Percentiles rank a stretch among this genome's conserved stretches.
phyloP scores from a whole-genome alignment of 169 alveolate genomes.

The Pseudocohnilembus persalinus region DNA sequence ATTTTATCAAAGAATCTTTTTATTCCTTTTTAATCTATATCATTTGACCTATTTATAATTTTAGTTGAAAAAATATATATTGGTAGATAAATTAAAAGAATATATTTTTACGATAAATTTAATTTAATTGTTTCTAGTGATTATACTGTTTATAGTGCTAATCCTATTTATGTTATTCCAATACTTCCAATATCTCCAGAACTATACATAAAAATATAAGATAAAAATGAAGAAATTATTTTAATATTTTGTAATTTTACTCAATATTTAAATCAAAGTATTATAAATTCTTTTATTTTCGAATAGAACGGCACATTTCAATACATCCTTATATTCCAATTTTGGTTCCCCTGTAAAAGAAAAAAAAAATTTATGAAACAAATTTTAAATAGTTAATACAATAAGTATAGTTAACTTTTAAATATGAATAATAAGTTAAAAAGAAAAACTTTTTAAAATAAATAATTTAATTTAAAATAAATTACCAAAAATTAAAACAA shows the following conservation, averaged over 20 bases:
- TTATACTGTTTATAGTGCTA: neutral
- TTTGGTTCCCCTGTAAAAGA: neutral
- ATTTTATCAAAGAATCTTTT: no score
- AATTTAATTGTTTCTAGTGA: no score
- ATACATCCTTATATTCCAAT: neutral
- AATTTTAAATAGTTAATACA: no score
- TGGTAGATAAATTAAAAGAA: neutral
- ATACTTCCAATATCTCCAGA: neutral
- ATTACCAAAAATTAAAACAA: neutral
- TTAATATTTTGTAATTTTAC: neutral
- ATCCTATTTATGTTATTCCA: neutral
- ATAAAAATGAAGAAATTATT: neutral
- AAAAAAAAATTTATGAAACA: no score
- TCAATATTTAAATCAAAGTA: neutral
- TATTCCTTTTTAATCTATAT: neutral
- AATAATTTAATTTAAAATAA: no score
- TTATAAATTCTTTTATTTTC: no score
- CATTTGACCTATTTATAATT: neutral
- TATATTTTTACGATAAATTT: neutral
- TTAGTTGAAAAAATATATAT: neutral
- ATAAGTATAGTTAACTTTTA: no score
- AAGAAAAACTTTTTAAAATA: no score
- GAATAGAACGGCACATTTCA: no score
- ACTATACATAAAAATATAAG: neutral
- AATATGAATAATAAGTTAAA: no score